Evolutionary conservation across 2,329 filamentous ascomycete genomes (phyloP), one percentile per base, ranked within the genome.

Genomic region (Penicillium sp.): DNA sequence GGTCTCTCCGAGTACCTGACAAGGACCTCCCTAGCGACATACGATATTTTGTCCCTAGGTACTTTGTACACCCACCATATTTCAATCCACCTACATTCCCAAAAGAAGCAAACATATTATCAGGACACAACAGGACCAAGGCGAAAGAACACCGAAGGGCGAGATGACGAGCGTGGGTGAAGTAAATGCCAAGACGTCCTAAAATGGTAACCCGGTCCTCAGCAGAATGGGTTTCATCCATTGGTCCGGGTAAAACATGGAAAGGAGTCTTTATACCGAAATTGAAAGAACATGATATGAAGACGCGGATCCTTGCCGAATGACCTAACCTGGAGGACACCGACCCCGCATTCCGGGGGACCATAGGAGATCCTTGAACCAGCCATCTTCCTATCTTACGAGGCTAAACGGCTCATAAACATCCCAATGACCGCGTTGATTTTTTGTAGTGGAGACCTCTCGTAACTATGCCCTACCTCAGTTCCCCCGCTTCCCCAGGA

Each of bases 401-500:
- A 39, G 42, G 49, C 36, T 47, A 36, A 48, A 53, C 23, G 35
- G 25, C 15, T 33, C 38, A 38, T 29, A 43, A 29, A 21, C n/a
- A 27, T 6, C 19, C 23, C 13, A 38, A 43, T 51, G 15, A 27
- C 6, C 15, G 6, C n/a, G 25, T 35, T 36, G 19, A 27, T 19
- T 12, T 29, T 6, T 12, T 8, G 2, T 13, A 21, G 27, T 38
- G 31, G 25, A 35, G 27, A 48, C 23, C 6, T 23, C 51, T 57
- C 41, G 58, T 59, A 53, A 55, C 67, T 69, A 58, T 7, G 41
- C n/a, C 6, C 44, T 49, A 41, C 49, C 33, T 38, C 19, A 52
- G 39, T 49, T 42, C 41, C 62, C 61, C 60, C 60, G 60, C 66
- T 62, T 64, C 55, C 55, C 61, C 62, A 62, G 62, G 57, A 36